These are phyloP conservation scores for Umbelopsis sp. DNA, from an alignment of 371 early-diverging fungal species.

Conservation along the genomic window DNA sequence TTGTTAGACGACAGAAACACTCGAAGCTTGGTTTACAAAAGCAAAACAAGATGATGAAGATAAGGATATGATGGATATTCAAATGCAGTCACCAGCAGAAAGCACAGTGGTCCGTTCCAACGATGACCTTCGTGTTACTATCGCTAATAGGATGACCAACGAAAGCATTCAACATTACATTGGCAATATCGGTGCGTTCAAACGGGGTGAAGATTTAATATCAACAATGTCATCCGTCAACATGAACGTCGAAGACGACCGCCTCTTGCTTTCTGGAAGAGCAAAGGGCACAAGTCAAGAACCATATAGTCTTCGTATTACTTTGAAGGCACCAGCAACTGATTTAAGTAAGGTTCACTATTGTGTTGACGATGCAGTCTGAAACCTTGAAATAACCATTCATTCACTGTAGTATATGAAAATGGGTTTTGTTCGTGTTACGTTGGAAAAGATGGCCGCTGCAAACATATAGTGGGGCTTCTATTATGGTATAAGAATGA, in stretches of 20 bases:
- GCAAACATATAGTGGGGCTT: conserved; percentile 10
- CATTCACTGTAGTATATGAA: background rate
- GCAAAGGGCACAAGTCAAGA: conserved; percentile 1
- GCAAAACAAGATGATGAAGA: background rate
- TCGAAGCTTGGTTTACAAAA: background rate
- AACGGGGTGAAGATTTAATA: background rate
- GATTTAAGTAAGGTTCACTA: background rate
- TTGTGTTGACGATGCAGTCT: background rate
- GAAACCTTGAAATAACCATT: background rate
- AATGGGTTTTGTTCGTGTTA: conserved; percentile 5
- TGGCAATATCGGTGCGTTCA: background rate
- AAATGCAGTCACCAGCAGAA: background rate
- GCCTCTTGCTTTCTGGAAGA: background rate
- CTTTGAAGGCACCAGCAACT: background rate
- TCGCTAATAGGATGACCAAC: background rate
- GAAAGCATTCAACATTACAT: conserved; percentile 8
- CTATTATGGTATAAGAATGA: background rate
- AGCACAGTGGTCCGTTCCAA: too few relatives aligned
- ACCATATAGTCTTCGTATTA: conserved; percentile 9
- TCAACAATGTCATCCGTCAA: background rate
- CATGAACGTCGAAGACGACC: background rate
- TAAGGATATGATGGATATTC: background rate
- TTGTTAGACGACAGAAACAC: too few relatives aligned
- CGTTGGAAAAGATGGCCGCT: conserved; percentile 8
- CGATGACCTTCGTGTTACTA: background rate